Evolutionary conservation across 768 basidiomycete species (phyloP), one percentile per base, ranked within the genome.

Genomic region (Cantharellus anzutake): DNA sequence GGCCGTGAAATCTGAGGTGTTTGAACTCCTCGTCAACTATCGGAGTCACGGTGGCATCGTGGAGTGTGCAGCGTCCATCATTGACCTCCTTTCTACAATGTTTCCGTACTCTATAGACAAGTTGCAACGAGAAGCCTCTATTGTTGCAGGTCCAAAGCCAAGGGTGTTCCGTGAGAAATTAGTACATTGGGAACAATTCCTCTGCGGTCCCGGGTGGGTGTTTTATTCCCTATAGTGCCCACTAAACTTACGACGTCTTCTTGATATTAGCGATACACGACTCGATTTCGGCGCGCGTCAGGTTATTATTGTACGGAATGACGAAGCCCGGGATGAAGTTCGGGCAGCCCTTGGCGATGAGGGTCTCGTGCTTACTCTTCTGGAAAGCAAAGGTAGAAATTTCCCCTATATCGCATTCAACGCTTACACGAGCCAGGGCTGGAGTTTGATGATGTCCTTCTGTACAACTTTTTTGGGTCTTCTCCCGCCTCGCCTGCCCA

Each of bases 401-500:
- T 16, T 5, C 37, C 16, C 42, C 56, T 41, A 14, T 29, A 29
- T 29, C 20, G 20, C 20, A 29, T 29, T 29, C 37, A 42, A 5
- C 42, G 38, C 39, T 41, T 38, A 7, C 20, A 29, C 20, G 20
- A 29, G 20, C 20, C 60, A 85, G 83, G 52, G 11, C 52, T 55
- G 1, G 52, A 55, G 52, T 55, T 55, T 37, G 52, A 55, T 55
- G 52, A 55, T 37, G 83, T 87, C 3, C 71, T 87, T 2, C 65
- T 87, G 5, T 86, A 81, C 64, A 80, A 87, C 62, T 86, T 86
- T 68, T 87, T 87, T 64, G 74, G 78, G 35, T 81, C 83, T 63
- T 86, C 85, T 0, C 63, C 65, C 0, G 68, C 77, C 2, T 75
- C 75, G 44, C 60, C 67, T 1, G 68, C 76, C 0, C 79, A 80